Evolutionary conservation across 2,329 filamentous ascomycete species (phyloP), one percentile per base, ranked within the genome.

Genomic region (Xylariales sp.): DNA sequence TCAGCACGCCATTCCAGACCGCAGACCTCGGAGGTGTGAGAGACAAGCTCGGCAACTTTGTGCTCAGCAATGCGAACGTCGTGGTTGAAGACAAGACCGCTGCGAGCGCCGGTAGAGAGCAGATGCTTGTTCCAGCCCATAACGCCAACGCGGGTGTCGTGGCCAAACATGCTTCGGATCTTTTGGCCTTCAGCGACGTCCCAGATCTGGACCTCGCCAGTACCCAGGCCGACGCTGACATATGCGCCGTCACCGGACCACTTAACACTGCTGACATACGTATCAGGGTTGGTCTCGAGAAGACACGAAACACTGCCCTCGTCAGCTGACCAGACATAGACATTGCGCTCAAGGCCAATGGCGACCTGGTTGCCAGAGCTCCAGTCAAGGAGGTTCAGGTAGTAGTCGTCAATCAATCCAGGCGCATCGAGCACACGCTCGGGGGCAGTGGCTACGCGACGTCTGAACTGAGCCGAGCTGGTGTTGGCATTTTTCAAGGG

Each of bases 101-200:
- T 95, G 59, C 93, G 87, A 40, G 93, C 88, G 49, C 93, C 93
- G 16, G 91, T 96, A 27, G 93, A 97, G 37, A 98, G 78, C 41
- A 94, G 81, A 67, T 97, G 93, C 78, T 97, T 97, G 76, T 88
- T 95, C 93, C 93, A 98, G 57, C 90, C 88, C 90, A 97, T 96
- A 48, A 95, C 91, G 58, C 90, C 88, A 47, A 98, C 91, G 39
- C 93, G 90, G 27, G 88, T 91, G 57, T 97, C 91, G 60, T 98
- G 93, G 43, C 93, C 93, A 60, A 89, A 86, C 93, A 98, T 98
- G 74, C 89, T 96, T 62, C 93, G 90, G 42, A 98, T 84, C 77
- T 97, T 97, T 57, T 82, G 84, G 45, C 85, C 81, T 64, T 98
- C 93, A 54, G 95, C 86, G 19, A 96, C 91, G 55, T 97, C 93